Base-by-base conservation (phyloP, 495 filamentous ascomycete genomes). In the Penicillium nucicola region DNA sequence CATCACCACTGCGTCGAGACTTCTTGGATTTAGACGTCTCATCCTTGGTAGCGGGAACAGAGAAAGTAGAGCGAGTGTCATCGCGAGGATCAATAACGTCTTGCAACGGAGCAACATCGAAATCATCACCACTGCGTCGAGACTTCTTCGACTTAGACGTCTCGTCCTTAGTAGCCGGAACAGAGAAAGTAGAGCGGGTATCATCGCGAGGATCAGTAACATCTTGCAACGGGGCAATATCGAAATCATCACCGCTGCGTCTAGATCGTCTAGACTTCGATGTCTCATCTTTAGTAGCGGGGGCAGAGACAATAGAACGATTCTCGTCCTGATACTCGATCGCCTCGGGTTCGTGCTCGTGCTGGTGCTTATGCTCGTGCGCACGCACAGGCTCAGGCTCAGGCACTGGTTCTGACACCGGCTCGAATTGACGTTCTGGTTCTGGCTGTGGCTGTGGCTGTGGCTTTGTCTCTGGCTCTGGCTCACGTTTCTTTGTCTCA, bases 241-340 rank as follows among this genome's bases (percentile, higher is more conserved):
- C 39, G 5, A 42, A 28, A 22, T 14, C 39, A 42, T 32, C 41
- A 17, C 41, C 17, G 15, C 33, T 46, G 9, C 19, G 32, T 11
- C 32, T 34, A 4, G 43, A 37, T 33, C 28, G 35, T 36, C 40
- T 48, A 10, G 45, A 40, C 33, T 55, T 49, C 9, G 35, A 19
- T 40, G 48, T 53, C 7, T 45, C 22, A 25, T 32, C 14, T 53
- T 53, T 28, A 15, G 45, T 39, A 14, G 36, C 20, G n/a, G 44
- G 45, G 12, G 45, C 45, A 7, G 45, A 31, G 17, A 31, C 12
- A 7, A 33, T 18, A 11, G 46, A 33, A 15, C 35, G 25, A 8
- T 28, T 48, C 1, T 17, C 18, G 3, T 48, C 25, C 7, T 28
- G 25, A 9, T 8, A 6, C 15, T 41, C 46, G 5, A 32, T 19